Evolutionary conservation across 768 basidiomycete species (phyloP).

Genomic region (Grammothele lineata): DNA sequence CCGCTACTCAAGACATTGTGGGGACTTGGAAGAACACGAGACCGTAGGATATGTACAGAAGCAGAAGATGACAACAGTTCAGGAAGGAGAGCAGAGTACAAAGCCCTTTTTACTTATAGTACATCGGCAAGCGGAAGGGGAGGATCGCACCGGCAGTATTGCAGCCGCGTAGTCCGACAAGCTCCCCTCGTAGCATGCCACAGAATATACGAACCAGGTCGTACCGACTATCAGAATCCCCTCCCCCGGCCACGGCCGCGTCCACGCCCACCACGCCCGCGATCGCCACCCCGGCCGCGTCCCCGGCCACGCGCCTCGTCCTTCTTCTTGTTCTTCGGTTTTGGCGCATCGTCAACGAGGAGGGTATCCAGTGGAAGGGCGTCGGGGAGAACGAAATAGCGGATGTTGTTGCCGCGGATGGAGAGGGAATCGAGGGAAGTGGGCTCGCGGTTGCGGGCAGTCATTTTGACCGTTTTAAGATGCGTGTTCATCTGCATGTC

Average conservation of each 20-base stretch:
- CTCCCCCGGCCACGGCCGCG: constrained; percentile 36
- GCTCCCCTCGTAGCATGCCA: too few species aligned
- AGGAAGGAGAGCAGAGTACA: too few species aligned
- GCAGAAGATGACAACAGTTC: too few species aligned
- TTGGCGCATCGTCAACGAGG: constrained; percentile 95
- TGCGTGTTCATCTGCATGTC: constrained; percentile 99
- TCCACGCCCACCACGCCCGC: constrained; percentile 53
- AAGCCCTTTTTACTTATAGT: too few species aligned
- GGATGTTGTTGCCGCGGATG: constrained; percentile 94
- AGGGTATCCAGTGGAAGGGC: constrained; percentile 94
- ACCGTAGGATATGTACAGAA: too few species aligned
- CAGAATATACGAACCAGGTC: too few species aligned
- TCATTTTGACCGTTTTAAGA: constrained; percentile 96
- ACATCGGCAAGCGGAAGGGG: too few species aligned
- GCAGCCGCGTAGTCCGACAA: too few species aligned
- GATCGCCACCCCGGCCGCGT: constrained; percentile 48
- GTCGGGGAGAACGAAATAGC: constrained; percentile 97
- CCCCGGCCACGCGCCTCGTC: constrained; percentile 68
- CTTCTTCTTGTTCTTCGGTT: constrained; percentile 91
- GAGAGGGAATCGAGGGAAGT: constrained; percentile 84
- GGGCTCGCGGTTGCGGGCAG: constrained; percentile 86
- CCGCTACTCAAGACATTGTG: too few species aligned
- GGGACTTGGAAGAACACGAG: too few species aligned
- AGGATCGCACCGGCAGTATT: too few species aligned
- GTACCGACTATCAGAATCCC: constrained; percentile 16